These are phyloP conservation scores for Didymella pomorum DNA, from an alignment of 2,329 filamentous ascomycete genomes.

Conservation along the genomic window DNA sequence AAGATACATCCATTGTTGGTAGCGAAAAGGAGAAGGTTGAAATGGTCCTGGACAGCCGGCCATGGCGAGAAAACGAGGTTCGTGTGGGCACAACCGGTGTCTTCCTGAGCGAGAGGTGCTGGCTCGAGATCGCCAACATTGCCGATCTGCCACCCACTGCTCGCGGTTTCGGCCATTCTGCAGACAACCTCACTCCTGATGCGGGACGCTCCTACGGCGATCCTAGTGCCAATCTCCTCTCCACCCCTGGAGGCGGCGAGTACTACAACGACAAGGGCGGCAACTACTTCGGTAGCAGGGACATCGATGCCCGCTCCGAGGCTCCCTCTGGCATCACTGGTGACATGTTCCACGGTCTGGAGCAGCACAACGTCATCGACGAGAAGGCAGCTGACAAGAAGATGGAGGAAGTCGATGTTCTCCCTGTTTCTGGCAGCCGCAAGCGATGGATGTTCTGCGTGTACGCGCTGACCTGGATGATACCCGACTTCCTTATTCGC, in stretches of 20 bases:
- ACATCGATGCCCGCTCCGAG: constrained; percentile 86
- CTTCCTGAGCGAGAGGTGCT: constrained; percentile 94
- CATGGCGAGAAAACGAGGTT: constrained; percentile 92
- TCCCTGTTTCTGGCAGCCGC: constrained; percentile 76
- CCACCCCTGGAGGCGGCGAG: constrained; percentile 65
- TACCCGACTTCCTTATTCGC: constrained; percentile 84
- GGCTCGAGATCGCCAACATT: constrained; percentile 86
- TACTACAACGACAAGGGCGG: constrained; percentile 79
- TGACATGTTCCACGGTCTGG: constrained; percentile 98
- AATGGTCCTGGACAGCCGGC: constrained; percentile 87
- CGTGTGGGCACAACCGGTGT: constrained; percentile 90
- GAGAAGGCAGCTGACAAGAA: constrained; percentile 93
- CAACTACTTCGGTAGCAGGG: constrained; percentile 82
- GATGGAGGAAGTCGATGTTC: constrained; percentile 88
- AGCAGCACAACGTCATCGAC: constrained; percentile 92
- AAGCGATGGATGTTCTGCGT: constrained; percentile 91
- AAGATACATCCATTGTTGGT: constrained; percentile 84
- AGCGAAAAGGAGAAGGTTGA: constrained; percentile 93
- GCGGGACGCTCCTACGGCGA: constrained; percentile 63
- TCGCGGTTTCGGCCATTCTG: constrained; percentile 34
- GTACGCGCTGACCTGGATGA: constrained; percentile 82
- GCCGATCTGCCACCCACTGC: constrained; percentile 63
- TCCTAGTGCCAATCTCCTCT: constrained; percentile 64
- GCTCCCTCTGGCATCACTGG: constrained; percentile 91
- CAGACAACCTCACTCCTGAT: constrained; percentile 65